Base-by-base conservation (phyloP, 2,329 filamentous ascomycete genomes). In the Harringtonia aguacate region DNA sequence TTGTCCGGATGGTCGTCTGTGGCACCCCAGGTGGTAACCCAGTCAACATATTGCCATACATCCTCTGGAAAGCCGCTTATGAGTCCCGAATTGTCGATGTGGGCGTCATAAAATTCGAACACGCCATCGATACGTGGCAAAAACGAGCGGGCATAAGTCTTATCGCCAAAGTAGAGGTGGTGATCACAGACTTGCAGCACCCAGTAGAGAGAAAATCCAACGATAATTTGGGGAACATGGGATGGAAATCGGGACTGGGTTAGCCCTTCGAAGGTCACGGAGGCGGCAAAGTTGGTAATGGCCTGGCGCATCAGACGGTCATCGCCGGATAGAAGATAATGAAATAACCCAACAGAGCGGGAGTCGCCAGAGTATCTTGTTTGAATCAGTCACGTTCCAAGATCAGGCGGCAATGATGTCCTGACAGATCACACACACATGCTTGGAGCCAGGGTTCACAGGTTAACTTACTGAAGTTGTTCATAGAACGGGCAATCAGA, bases 161-260 rank as follows among this genome's bases (percentile, higher is more conserved):
- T 52, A 44, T 66, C 62, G 4, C 57, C 59, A 41, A 63, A 65
- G 46, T 56, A 58, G 8, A 57, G 45, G 41, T 59, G 54, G 41
- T 66, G 63, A 45, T 66, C 63, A 33, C 52, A 56, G 0, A 66
- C 51, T 43, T 56, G 55, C 15, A 58, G 50, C 12, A 63, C 53
- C 62, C 61, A 65, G 50, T 57, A 64, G 0, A 65, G 55, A 1
- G 61, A 58, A 44, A 65, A 66, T 13, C 54, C 53, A n/a, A 60
- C 56, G 39, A 65, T 65, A 36, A 62, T 53, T 41, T 64, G 60
- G 3, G 55, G 55, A 1, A 56, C 53, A 36, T 63, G 61, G 0
- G 60, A 61, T 5, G 62, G 63, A 34, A 58, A 56, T 2, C 62
- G 59, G 13, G 57, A 61, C 39, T 58, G 56, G 0, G 59, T 60